phyloP scores from a whole-genome alignment of 192 early-diverging fungal species.

The Rhizophagus sp. region DNA sequence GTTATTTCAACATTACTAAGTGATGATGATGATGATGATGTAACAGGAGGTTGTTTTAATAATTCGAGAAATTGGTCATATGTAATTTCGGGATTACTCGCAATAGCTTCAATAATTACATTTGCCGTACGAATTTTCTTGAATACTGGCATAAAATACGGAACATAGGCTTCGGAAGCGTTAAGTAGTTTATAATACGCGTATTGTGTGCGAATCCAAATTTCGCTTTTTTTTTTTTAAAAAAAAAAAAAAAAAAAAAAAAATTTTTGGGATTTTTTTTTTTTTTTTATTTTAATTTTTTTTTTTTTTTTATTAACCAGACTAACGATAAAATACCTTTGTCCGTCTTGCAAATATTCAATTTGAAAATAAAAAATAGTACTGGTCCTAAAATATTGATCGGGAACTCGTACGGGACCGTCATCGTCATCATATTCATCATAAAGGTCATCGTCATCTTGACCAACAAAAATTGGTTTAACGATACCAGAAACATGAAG shows the following conservation, averaged over 20 bases:
- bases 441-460: slow-evolving; percentile 21
- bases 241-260: background rate
- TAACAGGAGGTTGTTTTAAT: background rate
- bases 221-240: slow-evolving; percentile 24
- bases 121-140: slow-evolving; percentile 29
- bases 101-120: slow-evolving; percentile 19
- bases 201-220: slow-evolving; percentile 37
- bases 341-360: slow-evolving; percentile 18
- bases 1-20: slow-evolving; percentile 24
- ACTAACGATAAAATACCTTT: background rate
- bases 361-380: slow-evolving; percentile 34
- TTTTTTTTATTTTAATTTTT: no score
- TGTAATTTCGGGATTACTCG: slow-evolving; percentile 7
- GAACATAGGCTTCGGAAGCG: slow-evolving; percentile 23
- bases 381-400: slow-evolving; percentile 20
- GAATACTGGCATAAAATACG: slow-evolving; percentile 29
- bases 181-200: slow-evolving; percentile 32
- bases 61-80: slow-evolving; percentile 27
- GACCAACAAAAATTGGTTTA: slow-evolving; percentile 41
- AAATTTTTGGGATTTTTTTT: no score
- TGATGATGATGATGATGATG: background rate
- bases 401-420: background rate
- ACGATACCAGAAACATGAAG: slow-evolving; percentile 52
- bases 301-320: no score
- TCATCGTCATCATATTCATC: slow-evolving; percentile 31